Conservation (phyloP, 805 yeast genomes). For the Candida manassasensis region DNA sequence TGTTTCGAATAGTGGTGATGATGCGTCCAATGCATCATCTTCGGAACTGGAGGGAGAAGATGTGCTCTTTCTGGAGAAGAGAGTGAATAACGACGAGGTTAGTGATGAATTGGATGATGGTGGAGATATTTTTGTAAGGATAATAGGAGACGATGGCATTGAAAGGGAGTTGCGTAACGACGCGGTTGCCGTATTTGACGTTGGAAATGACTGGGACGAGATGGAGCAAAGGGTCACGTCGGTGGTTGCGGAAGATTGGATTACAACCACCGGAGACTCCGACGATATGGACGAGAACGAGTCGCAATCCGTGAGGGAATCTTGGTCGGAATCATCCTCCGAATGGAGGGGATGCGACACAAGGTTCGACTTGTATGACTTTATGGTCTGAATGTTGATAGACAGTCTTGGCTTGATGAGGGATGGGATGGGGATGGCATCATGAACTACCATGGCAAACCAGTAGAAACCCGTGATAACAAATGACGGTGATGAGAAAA, state of each 20-base stretch:
- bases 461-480: no score
- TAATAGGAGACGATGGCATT: background rate
- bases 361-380: background rate
- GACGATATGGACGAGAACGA: slow-evolving; percentile 1
- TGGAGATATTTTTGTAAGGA: background rate
- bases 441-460: slow-evolving; percentile 1
- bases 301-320: background rate
- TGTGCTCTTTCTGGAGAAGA: background rate
- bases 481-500: no score
- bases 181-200: background rate
- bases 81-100: background rate
- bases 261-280: background rate
- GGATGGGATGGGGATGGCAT: background rate
- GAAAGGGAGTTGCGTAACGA: background rate
- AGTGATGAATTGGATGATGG: background rate
- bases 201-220: background rate
- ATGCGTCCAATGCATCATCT: background rate
- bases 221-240: background rate
- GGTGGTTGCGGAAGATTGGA: slow-evolving; percentile 1
- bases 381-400: background rate
- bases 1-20: background rate
- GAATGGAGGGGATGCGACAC: background rate
- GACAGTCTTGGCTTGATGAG: background rate
- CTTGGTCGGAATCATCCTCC: background rate
- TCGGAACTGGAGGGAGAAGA: background rate